Conservation (phyloP, 805 yeast genomes). For the Metschnikowia koreensis region DNA sequence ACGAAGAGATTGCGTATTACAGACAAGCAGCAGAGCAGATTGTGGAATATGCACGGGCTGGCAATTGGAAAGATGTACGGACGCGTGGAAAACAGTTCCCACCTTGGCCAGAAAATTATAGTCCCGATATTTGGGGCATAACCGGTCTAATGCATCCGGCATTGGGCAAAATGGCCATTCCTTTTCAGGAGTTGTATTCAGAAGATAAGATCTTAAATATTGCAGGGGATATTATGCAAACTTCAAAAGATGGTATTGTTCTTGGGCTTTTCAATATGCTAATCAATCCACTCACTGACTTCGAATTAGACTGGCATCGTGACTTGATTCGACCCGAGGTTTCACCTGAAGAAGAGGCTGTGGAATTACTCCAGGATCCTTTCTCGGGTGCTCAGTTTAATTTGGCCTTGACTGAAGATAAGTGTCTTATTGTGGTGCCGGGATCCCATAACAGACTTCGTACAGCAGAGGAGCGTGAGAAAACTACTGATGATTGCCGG, state of each 20-base stretch:
- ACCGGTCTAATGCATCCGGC: slow-evolving; percentile 49
- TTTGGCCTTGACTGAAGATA: slow-evolving; percentile 46
- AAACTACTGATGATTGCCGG: slow-evolving; percentile 32
- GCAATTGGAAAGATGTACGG: slow-evolving; percentile 49
- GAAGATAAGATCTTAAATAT: slow-evolving; percentile 37
- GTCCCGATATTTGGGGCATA: slow-evolving; percentile 55
- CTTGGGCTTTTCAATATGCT: slow-evolving; percentile 55
- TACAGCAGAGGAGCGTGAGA: slow-evolving; percentile 43
- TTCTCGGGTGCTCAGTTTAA: slow-evolving; percentile 52
- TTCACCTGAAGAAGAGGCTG: slow-evolving; percentile 43
- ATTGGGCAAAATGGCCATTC: slow-evolving; percentile 32
- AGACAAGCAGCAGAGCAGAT: slow-evolving; percentile 35
- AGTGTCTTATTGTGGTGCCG: slow-evolving; percentile 49
- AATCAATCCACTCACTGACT: slow-evolving; percentile 51
- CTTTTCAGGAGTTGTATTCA: slow-evolving; percentile 43
- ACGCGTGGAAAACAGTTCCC: slow-evolving; percentile 55
- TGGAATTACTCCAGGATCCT: slow-evolving; percentile 36
- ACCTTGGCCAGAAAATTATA: slow-evolving; percentile 52
- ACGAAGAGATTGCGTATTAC: slow-evolving; percentile 39
- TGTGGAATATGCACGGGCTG: slow-evolving; percentile 43
- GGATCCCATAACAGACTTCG: slow-evolving; percentile 46
- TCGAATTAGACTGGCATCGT: slow-evolving; percentile 54
- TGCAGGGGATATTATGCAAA: slow-evolving; percentile 45
- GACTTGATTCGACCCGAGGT: slow-evolving; percentile 50
- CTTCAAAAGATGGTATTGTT: slow-evolving; percentile 30